These are phyloP conservation scores for Penicillium subrubescens DNA, from an alignment of 495 filamentous ascomycete genomes.

Conservation along the genomic window DNA sequence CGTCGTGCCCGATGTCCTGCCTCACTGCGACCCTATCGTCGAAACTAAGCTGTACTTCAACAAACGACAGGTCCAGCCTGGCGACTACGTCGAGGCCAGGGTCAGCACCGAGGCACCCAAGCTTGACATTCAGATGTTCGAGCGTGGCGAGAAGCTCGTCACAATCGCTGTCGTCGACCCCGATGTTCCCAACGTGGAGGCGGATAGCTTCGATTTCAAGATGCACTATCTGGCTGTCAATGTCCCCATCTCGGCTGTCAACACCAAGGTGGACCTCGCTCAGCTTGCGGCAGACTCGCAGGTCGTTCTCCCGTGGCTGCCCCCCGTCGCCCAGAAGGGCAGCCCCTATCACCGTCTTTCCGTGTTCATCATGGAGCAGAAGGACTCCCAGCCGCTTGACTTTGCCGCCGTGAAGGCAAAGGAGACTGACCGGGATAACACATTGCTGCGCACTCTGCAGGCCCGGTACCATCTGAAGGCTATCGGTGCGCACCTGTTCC, in stretches of 20 bases:
- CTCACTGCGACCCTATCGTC: constrained; percentile 73
- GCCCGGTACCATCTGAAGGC: constrained; percentile 67
- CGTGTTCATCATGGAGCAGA: constrained; percentile 82
- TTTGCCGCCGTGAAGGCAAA: constrained; percentile 56
- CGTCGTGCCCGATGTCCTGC: constrained; percentile 91
- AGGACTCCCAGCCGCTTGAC: constrained; percentile 61
- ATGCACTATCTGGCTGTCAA: constrained; percentile 84
- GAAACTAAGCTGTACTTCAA: constrained; percentile 82
- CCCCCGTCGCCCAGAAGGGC: constrained; percentile 86
- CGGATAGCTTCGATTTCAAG: constrained; percentile 75
- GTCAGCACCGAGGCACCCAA: constrained; percentile 70
- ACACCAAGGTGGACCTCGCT: constrained; percentile 54
- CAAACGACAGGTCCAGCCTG: constrained; percentile 65
- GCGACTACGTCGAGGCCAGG: constrained; percentile 72
- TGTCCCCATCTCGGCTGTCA: constrained; percentile 58
- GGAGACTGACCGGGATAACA: constrained; percentile 59
- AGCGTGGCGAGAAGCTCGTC: constrained; percentile 76
- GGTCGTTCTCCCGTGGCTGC: constrained; percentile 77
- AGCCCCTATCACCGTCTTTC: constrained; percentile 86
- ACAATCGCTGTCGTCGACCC: constrained; percentile 84
- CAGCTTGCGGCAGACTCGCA: constrained; percentile 57
- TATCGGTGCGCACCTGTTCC: constrained; percentile 85
- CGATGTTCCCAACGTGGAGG: constrained; percentile 80
- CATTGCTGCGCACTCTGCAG: constrained; percentile 71
- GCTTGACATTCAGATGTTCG: constrained; percentile 81